Evolutionary conservation across 2,329 filamentous ascomycete genomes (phyloP), one percentile per base, ranked within the genome.

Genomic region (Ceratocystis destructans): DNA sequence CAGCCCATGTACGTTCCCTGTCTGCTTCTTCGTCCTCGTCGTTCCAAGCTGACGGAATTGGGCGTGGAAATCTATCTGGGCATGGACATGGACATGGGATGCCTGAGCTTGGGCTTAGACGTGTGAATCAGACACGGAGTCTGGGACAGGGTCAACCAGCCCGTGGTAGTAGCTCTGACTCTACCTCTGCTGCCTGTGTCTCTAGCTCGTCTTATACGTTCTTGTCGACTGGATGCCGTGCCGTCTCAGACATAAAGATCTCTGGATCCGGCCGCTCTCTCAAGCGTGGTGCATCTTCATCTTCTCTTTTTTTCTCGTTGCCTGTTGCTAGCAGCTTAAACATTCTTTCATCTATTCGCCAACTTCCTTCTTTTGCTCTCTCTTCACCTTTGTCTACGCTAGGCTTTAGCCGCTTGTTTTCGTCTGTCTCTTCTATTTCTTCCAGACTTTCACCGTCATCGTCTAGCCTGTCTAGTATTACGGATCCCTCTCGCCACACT

Each of bases 211-310:
- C 66, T 67, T 61, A 28, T 62, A 41, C 64, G 17, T 46, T 55
- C 44, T 41, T 45, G 53, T 57, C 53, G 62, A 46, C 31, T 46
- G 62, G 31, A 45, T 48, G 62, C 63, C 66, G 66, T 48, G 45
- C 46, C 45, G 53, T 61, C 25, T 62, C 62, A 67, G 62, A 67
- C 66, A 67, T 67, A 67, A 67, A 67, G 66, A 67, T 67, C 25
- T 55, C 63, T 65, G 62, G 67, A 37, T 62, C 65, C 62, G 50
- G 65, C 37, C 50, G 28, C 62, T 62, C 17, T 64, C 46, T 59
- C 25, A 20, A 20, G 15, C 44, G 33, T 33, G 2, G 28, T 63
- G 25, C 41, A 22, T 55, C 45, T 65, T 64, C 53, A 22, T 55
- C 45, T 65, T 64, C 53, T 67, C 62, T 46, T 37, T 15, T 57